Evolutionary conservation across 2,329 filamentous ascomycete species (phyloP), one percentile per base, ranked within the genome.

Genomic region (Fusarium staphyleae): DNA sequence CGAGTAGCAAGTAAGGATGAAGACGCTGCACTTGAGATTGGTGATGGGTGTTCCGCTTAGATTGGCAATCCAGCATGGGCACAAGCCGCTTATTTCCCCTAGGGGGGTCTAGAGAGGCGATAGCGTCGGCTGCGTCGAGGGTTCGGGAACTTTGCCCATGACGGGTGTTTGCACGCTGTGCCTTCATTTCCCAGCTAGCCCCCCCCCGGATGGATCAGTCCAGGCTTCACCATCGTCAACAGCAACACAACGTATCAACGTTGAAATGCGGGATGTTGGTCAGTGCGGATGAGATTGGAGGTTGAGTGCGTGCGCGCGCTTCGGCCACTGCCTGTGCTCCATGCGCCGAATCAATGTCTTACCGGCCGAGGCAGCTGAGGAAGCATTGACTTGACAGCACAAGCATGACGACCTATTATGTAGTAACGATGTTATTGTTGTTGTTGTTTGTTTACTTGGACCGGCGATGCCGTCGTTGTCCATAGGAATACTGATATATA

Each of bases 21-120:
- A 30, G 56, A 55, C 60, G 63, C 63, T 67, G 65, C 61, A 50
- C 43, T 62, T 44, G 48, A 67, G 65, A 67, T 67, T 67, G 65
- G 63, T 66, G 65, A 62, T 67, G 63, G 52, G 52, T 52, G 54
- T 67, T 54, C 57, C 47, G 53, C 57, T 49, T 35, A 48, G 56
- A 53, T 57, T 39, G 26, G 51, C 47, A 52, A 58, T 61, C 46
- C 51, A 61, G 33, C 53, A 42, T 55, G 42, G 60, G 44, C 51
- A 41, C 60, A 60, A 56, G 60, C 51, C 59, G 55, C 60, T 63
- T 62, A 60, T 60, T 56, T 63, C 50, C 51, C 48, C 15, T 45
- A 48, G 36, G 40, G 55, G 51, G 39, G 33, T 46, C 51, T 41
- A 57, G 30, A 37, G 43, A 56, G 14, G 34, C 28, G 42, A 39